These are phyloP conservation scores for Colletotrichum noveboracense DNA, from an alignment of 2,329 filamentous ascomycete species.

Conservation along the genomic window DNA sequence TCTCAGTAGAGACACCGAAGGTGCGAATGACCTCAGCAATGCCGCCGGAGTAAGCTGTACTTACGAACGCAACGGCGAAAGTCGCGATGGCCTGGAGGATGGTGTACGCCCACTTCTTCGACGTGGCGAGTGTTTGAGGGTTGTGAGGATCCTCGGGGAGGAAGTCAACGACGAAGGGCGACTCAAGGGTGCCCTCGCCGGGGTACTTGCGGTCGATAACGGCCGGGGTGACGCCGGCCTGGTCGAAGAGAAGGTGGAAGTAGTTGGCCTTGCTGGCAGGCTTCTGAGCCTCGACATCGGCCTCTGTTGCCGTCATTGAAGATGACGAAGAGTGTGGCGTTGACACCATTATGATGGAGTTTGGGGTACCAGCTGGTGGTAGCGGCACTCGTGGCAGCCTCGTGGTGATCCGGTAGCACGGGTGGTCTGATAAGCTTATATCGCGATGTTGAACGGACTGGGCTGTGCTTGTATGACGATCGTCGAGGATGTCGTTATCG, in stretches of 20 bases:
- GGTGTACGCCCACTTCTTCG: constrained; percentile 68
- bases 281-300: constrained; percentile 47
- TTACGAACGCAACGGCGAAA: constrained; percentile 68
- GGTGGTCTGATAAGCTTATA: constrained; percentile 2
- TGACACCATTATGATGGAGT: constrained; percentile 15
- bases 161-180: constrained; percentile 69
- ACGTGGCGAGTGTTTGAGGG: constrained; percentile 59
- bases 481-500: background rate
- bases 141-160: constrained; percentile 68
- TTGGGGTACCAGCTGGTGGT: background rate
- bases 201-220: constrained; percentile 61
- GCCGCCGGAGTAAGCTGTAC: constrained; percentile 64
- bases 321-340: constrained; percentile 30
- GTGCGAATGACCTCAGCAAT: constrained; percentile 54
- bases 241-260: constrained; percentile 61
- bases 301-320: constrained; percentile 37
- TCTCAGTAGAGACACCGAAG: constrained; percentile 52
- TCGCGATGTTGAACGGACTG: background rate
- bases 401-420: background rate
- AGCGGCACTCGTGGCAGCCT: background rate
- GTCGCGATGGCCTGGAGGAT: constrained; percentile 64
- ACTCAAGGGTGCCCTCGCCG: constrained; percentile 65
- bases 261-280: constrained; percentile 42
- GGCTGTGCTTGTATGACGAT: background rate
- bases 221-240: constrained; percentile 60